phyloP scores from a whole-genome alignment of 106 monocot species.

The Iris macrosiphon region DNA sequence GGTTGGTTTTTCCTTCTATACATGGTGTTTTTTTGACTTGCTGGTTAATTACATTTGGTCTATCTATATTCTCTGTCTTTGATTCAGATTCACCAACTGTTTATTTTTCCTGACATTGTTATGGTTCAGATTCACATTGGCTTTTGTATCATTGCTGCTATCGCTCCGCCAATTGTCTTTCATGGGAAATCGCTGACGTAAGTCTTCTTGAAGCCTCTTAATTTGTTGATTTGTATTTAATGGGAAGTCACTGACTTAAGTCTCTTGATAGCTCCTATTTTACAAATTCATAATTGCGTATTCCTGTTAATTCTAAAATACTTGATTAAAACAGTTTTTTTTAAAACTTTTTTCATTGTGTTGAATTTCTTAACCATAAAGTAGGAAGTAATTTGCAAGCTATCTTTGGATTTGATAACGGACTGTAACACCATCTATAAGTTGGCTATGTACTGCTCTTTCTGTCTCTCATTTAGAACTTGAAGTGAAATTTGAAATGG shows the following conservation, averaged over 20 bases:
- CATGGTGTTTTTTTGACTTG: slow-evolving; percentile 36
- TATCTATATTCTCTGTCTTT: not conserved
- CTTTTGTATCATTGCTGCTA: slow-evolving; percentile 67
- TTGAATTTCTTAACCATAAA: too few species aligned
- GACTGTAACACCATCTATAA: too few species aligned
- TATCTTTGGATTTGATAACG: too few species aligned
- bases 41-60: not conserved
- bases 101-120: not conserved
- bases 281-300: too few species aligned
- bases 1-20: slow-evolving; percentile 87
- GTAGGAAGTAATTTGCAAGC: too few species aligned
- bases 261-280: too few species aligned
- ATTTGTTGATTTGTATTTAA: slow-evolving; percentile 58
- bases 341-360: too few species aligned
- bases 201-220: slow-evolving; percentile 25
- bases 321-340: too few species aligned
- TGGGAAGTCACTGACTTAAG: slow-evolving; percentile 75
- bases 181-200: slow-evolving; percentile 70
- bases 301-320: too few species aligned
- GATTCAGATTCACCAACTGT: not conserved
- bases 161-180: slow-evolving; percentile 74
- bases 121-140: slow-evolving; percentile 55
- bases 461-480: too few species aligned
- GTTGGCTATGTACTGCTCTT: too few species aligned
- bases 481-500: too few species aligned